Percentiles rank a stretch among this genome's conserved stretches.
Conservation (phyloP, 352 stramenopile species). For the Thalassiosira allenii region DNA sequence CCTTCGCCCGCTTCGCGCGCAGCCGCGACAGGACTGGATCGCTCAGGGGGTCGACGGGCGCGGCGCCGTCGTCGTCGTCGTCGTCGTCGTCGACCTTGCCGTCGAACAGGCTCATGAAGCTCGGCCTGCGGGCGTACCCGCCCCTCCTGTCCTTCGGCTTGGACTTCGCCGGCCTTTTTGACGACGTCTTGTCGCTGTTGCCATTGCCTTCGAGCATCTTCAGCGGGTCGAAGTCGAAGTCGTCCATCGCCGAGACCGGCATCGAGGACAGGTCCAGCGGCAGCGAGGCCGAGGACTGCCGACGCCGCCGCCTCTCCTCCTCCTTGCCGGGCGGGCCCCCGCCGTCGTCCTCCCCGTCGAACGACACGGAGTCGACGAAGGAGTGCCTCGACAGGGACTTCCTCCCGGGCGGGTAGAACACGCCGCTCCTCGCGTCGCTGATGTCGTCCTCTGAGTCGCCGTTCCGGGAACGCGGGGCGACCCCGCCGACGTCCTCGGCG, state of each 20-base stretch:
- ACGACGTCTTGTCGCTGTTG: not conserved
- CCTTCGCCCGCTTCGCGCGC: too few relatives aligned
- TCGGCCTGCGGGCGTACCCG: slow-evolving; percentile 6
- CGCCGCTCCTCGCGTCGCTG: not conserved
- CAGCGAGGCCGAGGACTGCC: not conserved
- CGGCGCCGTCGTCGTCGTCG: too few relatives aligned
- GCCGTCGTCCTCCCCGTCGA: not conserved
- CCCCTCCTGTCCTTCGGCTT: slow-evolving; percentile 10
- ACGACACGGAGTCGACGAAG: too few relatives aligned
- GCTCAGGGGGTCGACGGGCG: too few relatives aligned
- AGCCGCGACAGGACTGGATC: too few relatives aligned
- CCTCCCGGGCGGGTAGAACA: too few relatives aligned
- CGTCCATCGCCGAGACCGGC: slow-evolving; percentile 8
- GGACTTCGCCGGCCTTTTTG: not conserved
- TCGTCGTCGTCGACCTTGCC: too few relatives aligned
- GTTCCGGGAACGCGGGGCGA: too few relatives aligned
- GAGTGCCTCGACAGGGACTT: too few relatives aligned
- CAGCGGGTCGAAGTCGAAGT: slow-evolving; percentile 37
- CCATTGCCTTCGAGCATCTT: not conserved
- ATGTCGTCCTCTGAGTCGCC: not conserved
- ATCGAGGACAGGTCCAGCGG: not conserved
- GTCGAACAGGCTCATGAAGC: slow-evolving; percentile 36
- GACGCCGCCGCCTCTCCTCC: too few relatives aligned
- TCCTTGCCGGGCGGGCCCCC: not conserved
- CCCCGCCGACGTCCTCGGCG: not conserved